Conservation (phyloP, 106 monocot species). For the Cymbidium sinense region DNA sequence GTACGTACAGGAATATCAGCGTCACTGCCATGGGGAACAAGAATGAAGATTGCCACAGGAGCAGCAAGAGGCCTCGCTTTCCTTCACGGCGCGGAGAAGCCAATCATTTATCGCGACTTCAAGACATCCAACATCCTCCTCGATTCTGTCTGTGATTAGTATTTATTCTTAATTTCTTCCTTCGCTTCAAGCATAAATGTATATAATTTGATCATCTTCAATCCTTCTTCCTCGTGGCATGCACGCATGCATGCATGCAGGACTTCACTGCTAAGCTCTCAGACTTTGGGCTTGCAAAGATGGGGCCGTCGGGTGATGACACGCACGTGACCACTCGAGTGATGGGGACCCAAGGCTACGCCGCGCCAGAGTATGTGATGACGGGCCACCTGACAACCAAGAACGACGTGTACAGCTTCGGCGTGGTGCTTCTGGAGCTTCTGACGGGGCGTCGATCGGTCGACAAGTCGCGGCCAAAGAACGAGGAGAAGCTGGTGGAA, state of each 20-base stretch:
- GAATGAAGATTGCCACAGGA: slow-evolving; percentile 73
- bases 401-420: slow-evolving; percentile 90
- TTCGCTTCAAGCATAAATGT: too few species aligned
- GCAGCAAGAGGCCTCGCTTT: slow-evolving; percentile 69
- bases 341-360: slow-evolving; percentile 80
- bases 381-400: slow-evolving; percentile 72
- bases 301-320: slow-evolving; percentile 67
- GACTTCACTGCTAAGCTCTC: slow-evolving; percentile 63
- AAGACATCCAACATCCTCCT: slow-evolving; percentile 72
- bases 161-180: too few species aligned
- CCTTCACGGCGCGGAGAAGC: slow-evolving; percentile 60
- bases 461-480: slow-evolving; percentile 59
- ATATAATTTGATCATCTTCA: neutral
- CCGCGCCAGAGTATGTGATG: slow-evolving; percentile 77
- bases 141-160: slow-evolving; percentile 40
- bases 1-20: slow-evolving; percentile 38
- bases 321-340: slow-evolving; percentile 68
- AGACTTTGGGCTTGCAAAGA: slow-evolving; percentile 71
- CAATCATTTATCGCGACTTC: slow-evolving; percentile 67
- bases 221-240: neutral
- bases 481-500: slow-evolving; percentile 76
- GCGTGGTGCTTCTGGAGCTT: slow-evolving; percentile 75
- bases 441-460: slow-evolving; percentile 73
- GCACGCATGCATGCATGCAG: slow-evolving; percentile 11
- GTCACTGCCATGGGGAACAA: slow-evolving; percentile 52